phyloP scores from a whole-genome alignment of 129 eudicot species.

The Smallanthus sonchifolius region DNA sequence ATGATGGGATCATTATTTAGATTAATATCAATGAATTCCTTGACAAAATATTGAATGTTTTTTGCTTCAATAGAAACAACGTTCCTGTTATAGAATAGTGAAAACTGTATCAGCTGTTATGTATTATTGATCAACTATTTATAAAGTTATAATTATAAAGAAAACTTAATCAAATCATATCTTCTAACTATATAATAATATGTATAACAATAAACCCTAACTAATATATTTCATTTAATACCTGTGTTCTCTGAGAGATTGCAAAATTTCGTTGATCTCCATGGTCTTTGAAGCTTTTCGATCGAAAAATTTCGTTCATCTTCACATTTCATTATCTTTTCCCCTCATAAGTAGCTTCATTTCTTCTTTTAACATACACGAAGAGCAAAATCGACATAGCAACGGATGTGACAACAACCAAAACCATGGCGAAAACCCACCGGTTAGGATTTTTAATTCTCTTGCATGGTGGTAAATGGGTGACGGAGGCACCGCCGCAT shows the following conservation, averaged over 20 bases:
- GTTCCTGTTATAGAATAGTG: no score
- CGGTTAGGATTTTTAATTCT: constrained; percentile 17
- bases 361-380: constrained; percentile 25
- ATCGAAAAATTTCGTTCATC: no score
- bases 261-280: constrained; percentile 37
- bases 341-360: not conserved
- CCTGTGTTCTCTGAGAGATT: constrained; percentile 25
- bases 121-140: no score
- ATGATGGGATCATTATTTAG: constrained; percentile 3
- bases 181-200: no score
- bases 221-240: not conserved
- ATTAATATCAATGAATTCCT: constrained; percentile 26
- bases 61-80: constrained; percentile 15
- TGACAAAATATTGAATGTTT: constrained; percentile 37
- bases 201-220: no score
- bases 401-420: constrained; percentile 21
- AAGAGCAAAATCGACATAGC: constrained; percentile 24
- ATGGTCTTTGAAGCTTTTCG: constrained; percentile 26
- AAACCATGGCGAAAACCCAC: constrained; percentile 34
- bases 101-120: no score
- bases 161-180: no score
- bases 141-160: no score
- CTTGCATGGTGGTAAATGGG: constrained; percentile 60
- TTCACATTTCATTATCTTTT: constrained; percentile 37
- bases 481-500: constrained; percentile 49